These are phyloP conservation scores for Citrus maxima DNA, from an alignment of 345 rosid species.

Conservation along the genomic window DNA sequence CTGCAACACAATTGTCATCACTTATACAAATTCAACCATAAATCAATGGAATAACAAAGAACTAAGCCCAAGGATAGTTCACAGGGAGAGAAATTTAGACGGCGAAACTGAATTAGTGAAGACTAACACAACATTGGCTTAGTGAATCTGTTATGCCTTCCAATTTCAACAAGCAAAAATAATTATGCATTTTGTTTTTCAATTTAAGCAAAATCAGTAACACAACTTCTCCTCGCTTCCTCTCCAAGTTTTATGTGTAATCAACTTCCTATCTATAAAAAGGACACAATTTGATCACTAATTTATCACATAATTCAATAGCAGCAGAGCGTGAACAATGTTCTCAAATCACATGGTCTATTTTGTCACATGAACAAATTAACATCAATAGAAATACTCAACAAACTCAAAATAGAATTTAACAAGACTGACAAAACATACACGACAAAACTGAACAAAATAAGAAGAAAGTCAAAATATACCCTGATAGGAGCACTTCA, in stretches of 20 bases:
- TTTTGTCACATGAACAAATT: background rate
- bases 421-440: background rate
- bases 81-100: background rate
- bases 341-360: background rate
- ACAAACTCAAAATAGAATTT: background rate
- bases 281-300: background rate
- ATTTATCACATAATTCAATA: background rate
- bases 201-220: background rate
- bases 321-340: background rate
- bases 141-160: background rate
- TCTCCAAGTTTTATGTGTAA: background rate
- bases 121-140: background rate
- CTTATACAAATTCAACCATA: background rate
- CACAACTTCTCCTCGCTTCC: background rate
- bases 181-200: background rate
- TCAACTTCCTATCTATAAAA: background rate
- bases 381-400: background rate
- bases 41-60: background rate
- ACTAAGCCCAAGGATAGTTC: background rate
- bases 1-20: background rate
- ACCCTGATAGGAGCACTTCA: constrained; percentile 96
- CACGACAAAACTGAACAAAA: background rate
- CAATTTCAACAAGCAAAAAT: background rate
- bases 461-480: constrained; percentile 7
- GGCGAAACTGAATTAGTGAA: background rate